Base-by-base conservation (phyloP, 2,329 filamentous ascomycete genomes). In the Pseudogymnoascus sp. region DNA sequence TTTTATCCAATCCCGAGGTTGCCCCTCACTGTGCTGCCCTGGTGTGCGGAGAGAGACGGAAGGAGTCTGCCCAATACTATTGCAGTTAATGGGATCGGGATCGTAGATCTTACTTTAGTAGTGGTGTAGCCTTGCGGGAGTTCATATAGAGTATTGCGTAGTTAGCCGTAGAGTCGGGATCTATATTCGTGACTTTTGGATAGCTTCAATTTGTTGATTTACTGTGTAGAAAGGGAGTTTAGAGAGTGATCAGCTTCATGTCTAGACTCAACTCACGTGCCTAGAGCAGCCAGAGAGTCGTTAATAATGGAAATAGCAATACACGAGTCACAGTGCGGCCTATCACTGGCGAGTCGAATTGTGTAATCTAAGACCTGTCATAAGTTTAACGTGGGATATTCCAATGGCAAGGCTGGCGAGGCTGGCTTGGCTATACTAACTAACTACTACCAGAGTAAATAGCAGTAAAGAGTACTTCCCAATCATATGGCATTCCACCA, bases 281-380 rank as follows among this genome's bases (percentile, higher is more conserved):
- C 42, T 25, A 1, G n/a, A 46, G 12, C 14, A 23, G 12, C 7
- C 5, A 23, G 21, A 46, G 5, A 8, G 12, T 5, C 21, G 42
- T 46, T 46, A 46, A 46, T 46, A 46, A 46, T 46, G 42, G 42
- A 46, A 46, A 46, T 46, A 46, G 42, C 42, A 46, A 46, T 46
- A 25, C 42, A 25, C 42, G 42, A 46, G 42, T 46, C 42, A 46
- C 42, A 46, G 42, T 46, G 12, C 42, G 5, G 42, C 42, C 42
- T 46, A 46, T 46, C 42, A 46, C 18, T 23, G 21, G 21, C 18
- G 42, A 46, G 12, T 25, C 11, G 12, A 14, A 46, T 7, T 23
- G 42, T n/a, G 43, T 49, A 49, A 49, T 49, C 43, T 49, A 49
- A 49, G 43, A 49, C 43, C 43, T 49, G 43, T 49, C 43, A 49